A percentile compares a stretch with the other conserved stretches of the same genome.
Conservation (phyloP, 1,284 basidiomycete species). For the Marasmius tenuissimus region DNA sequence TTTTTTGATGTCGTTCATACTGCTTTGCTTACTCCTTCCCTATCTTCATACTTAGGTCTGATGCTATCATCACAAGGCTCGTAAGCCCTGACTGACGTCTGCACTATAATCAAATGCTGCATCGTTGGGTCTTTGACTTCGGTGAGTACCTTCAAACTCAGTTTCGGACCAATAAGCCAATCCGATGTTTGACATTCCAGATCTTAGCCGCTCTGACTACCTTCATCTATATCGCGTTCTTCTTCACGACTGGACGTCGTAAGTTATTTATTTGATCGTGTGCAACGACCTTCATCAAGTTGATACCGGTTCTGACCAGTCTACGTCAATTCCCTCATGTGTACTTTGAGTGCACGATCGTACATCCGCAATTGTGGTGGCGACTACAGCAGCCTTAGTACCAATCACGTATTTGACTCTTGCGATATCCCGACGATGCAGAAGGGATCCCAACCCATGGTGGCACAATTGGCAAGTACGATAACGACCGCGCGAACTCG, state of each 20-base stretch:
- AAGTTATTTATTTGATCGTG: slow-evolving; percentile 18
- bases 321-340: slow-evolving; percentile 51
- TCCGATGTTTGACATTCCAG: slow-evolving; percentile 20
- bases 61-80: slow-evolving; percentile 46
- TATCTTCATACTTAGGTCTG: slow-evolving; percentile 37
- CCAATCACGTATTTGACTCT: neutral
- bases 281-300: neutral
- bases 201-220: slow-evolving; percentile 36
- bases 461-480: slow-evolving; percentile 4
- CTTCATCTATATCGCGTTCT: slow-evolving; percentile 49
- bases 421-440: neutral
- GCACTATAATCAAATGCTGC: slow-evolving; percentile 19
- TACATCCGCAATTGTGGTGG: slow-evolving; percentile 30
- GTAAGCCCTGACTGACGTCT: slow-evolving; percentile 22
- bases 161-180: neutral
- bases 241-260: slow-evolving; percentile 50
- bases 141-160: slow-evolving; percentile 23
- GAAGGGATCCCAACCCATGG: slow-evolving; percentile 12
- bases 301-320: slow-evolving; percentile 25
- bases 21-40: neutral
- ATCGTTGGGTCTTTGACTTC: slow-evolving; percentile 44
- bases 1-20: neutral
- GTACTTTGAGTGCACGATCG: slow-evolving; percentile 47
- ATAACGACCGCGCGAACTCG: neutral
- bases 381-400: slow-evolving; percentile 23